A percentile compares a stretch with the other conserved stretches of the same genome.
Conservation (phyloP, 1,284 basidiomycete genomes). For the Singerocomus inundabilis region DNA sequence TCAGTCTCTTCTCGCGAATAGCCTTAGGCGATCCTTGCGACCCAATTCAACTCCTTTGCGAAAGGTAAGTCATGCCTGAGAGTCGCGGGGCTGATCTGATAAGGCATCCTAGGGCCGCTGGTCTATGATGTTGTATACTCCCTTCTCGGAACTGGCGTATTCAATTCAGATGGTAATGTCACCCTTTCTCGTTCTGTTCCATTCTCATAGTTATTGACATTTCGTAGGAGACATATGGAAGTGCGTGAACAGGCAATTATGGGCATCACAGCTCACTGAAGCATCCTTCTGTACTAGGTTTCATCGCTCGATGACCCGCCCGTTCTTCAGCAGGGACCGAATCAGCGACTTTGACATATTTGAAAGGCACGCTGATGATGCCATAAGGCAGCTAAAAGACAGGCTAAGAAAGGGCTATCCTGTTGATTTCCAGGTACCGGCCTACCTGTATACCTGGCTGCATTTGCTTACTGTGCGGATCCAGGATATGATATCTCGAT, state of each 20-base stretch:
- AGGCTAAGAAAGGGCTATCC: conserved; percentile 36
- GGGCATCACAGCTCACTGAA: conserved; percentile 4
- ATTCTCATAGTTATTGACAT: not conserved
- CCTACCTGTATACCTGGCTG: not conserved
- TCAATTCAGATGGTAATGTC: conserved; percentile 54
- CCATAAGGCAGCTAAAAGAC: conserved; percentile 33
- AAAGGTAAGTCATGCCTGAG: conserved; percentile 35
- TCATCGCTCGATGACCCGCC: conserved; percentile 49
- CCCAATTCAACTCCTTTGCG: conserved; percentile 42
- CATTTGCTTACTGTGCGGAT: not conserved
- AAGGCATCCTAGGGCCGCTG: conserved; percentile 17
- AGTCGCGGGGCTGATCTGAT: conserved; percentile 7
- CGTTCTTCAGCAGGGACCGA: conserved; percentile 48
- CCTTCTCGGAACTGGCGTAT: conserved; percentile 54
- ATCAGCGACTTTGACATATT: conserved; percentile 50
- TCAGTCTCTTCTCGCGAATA: not conserved
- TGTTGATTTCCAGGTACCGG: conserved; percentile 37
- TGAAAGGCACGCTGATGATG: conserved; percentile 37
- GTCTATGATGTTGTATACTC: conserved; percentile 31
- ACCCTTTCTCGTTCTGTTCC: not conserved
- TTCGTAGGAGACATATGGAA: conserved; percentile 54
- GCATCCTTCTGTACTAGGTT: conserved; percentile 25
- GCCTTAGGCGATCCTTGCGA: conserved; percentile 35
- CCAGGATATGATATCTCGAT: conserved; percentile 42
- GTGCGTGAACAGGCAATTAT: conserved; percentile 24